A percentile compares a stretch with the other conserved stretches of the same genome.
Conservation (phyloP, 208 protist genomes). For the Leishmania amazonensis region DNA sequence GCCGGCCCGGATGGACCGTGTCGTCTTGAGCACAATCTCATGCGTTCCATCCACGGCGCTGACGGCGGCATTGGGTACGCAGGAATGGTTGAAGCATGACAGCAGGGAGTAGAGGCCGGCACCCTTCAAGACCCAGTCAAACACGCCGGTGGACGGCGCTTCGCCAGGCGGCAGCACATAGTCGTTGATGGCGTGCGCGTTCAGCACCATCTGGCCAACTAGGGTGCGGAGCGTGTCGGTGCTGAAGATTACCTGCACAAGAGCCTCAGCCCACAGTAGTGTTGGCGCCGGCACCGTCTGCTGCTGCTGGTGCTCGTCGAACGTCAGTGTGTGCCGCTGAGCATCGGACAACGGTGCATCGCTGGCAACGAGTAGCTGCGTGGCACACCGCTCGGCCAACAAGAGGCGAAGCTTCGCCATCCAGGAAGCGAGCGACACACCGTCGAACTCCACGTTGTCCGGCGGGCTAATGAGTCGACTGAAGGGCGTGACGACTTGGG, state of each 20-base stretch:
- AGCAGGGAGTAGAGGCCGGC: slow-evolving; percentile 77
- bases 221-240: slow-evolving; percentile 66
- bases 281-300: neutral
- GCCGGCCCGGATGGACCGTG: slow-evolving; percentile 40
- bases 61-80: slow-evolving; percentile 64
- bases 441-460: slow-evolving; percentile 39
- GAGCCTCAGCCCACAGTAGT: slow-evolving; percentile 44
- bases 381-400: slow-evolving; percentile 36
- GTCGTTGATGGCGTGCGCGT: slow-evolving; percentile 78
- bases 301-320: neutral
- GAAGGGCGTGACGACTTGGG: slow-evolving; percentile 53
- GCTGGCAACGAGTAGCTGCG: slow-evolving; percentile 26
- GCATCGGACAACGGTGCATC: neutral
- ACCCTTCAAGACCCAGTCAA: slow-evolving; percentile 68
- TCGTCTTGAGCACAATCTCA: slow-evolving; percentile 63
- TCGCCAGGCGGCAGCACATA: slow-evolving; percentile 17
- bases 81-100: slow-evolving; percentile 81
- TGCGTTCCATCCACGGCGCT: slow-evolving; percentile 48
- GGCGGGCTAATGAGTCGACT: slow-evolving; percentile 76
- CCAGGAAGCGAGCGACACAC: slow-evolving; percentile 55
- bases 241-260: slow-evolving; percentile 53
- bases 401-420: slow-evolving; percentile 26
- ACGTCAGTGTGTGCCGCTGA: neutral
- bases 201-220: slow-evolving; percentile 69
- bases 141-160: neutral